Conservation (phyloP, 2,329 filamentous ascomycete species). For the Fusarium sp. region DNA sequence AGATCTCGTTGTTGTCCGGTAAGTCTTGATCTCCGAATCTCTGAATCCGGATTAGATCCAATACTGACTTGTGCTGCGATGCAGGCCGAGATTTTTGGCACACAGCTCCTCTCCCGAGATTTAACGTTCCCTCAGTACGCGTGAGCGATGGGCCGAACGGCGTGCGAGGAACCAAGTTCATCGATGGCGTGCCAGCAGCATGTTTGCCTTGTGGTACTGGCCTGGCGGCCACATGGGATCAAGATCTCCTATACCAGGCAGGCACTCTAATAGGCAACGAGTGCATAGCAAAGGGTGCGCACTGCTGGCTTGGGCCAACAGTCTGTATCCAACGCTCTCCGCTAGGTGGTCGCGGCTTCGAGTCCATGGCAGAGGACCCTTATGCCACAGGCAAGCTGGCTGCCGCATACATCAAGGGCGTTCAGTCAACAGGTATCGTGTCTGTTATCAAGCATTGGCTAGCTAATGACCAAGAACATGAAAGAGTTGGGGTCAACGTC, state of each 20-base stretch:
- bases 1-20: conserved; percentile 10
- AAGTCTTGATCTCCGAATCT: not conserved
- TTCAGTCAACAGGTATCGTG: not conserved
- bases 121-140: not conserved
- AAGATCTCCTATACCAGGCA: conserved; percentile 8
- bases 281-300: conserved; percentile 12
- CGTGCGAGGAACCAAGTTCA: not conserved
- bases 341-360: conserved; percentile 5
- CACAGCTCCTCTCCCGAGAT: conserved; percentile 1
- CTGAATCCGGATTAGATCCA: not conserved
- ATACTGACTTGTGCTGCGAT: not conserved
- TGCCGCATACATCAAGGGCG: conserved; percentile 3
- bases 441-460: conserved; percentile 12
- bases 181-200: conserved; percentile 7
- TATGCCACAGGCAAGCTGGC: conserved; percentile 3
- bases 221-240: conserved; percentile 27
- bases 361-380: conserved; percentile 12
- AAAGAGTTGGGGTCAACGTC: not conserved
- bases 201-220: conserved; percentile 11
- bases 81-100: conserved; percentile 22
- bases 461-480: conserved; percentile 14
- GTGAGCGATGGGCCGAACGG: not conserved
- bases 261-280: conserved; percentile 17
- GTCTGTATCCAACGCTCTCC: conserved; percentile 10
- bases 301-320: conserved; percentile 11